phyloP scores from a whole-genome alignment of 345 rosid species.

The Eucalyptus erythrocorys region DNA sequence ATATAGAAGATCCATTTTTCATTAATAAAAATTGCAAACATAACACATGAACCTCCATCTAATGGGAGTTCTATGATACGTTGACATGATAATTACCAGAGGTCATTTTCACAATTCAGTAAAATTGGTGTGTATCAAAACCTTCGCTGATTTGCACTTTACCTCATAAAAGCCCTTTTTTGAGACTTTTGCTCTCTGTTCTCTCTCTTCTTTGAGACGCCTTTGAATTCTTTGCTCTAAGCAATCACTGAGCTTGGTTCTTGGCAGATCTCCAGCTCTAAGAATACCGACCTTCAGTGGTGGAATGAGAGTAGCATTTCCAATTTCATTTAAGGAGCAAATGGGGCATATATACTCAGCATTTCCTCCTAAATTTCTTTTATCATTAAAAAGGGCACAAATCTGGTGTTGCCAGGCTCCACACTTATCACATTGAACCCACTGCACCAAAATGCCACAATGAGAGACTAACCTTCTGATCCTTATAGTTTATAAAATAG shows the following conservation, averaged over 20 bases:
- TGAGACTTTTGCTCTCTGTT: slow-evolving; percentile 65
- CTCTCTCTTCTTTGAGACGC: slow-evolving; percentile 67
- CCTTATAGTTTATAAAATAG: not conserved
- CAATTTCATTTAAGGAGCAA: slow-evolving; percentile 70
- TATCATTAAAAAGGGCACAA: slow-evolving; percentile 84
- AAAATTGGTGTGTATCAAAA: not conserved
- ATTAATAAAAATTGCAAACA: not conserved
- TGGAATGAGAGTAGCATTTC: slow-evolving; percentile 57
- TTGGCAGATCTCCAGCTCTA: slow-evolving; percentile 84
- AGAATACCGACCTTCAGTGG: slow-evolving; percentile 71
- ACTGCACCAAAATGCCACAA: slow-evolving; percentile 30
- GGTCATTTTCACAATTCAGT: not conserved
- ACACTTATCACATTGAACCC: slow-evolving; percentile 99
- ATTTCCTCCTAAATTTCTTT: slow-evolving; percentile 84
- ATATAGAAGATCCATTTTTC: not conserved
- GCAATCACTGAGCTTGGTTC: slow-evolving; percentile 79
- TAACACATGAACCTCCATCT: not conserved
- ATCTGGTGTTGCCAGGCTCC: slow-evolving; percentile 98
- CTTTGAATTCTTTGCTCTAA: slow-evolving; percentile 71
- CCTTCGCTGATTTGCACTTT: not conserved
- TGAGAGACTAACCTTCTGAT: not conserved
- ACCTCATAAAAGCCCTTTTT: slow-evolving; percentile 80
- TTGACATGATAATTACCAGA: not conserved
- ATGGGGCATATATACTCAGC: slow-evolving; percentile 94
- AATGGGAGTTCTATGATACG: not conserved